Evolutionary conservation across 257 asterid genomes (phyloP), one percentile per base, ranked within the genome.

Genomic region (Salvia rosmarinus): DNA sequence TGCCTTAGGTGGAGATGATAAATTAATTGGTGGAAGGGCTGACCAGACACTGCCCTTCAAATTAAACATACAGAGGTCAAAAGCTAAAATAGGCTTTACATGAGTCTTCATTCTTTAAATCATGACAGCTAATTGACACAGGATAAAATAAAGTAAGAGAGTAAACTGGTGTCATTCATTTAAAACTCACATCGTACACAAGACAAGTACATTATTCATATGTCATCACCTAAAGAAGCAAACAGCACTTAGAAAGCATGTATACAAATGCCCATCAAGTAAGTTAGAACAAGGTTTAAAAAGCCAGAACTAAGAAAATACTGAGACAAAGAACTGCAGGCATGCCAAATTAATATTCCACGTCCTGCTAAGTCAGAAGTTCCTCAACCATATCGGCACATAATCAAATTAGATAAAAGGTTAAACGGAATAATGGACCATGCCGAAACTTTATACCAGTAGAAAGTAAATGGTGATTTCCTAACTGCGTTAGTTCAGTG

Each of bases 21-120:
- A 46, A 39, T 78, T 83, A 61, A 90, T 80, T 43, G 96, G 96
- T 55, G 96, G 99, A 83, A 95, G 92, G 43, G 98, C 88, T 75
- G 99, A 89, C 98, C 92, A 95, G 85, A 89, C 99, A 89, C 99
- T 95, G 98, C 91, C 93, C 88, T 94, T 89, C 88, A 88, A 80
- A 90, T 81, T 73, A 75, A 81, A 71, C 83, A 81, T 54, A 81
- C 67, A 4, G 67, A 75, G 81, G 76, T 75, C n/a, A 70, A 85
- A 79, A 57, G 71, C 68, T 43, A 82, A 79, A 78, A 70, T 60
- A 56, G 60, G 59, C 68, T 80, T 64, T 19, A 42, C 58, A 58
- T 61, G 50, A 56, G 46, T 76, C 73, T 63, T 75, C 42, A 39
- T 25, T 63, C 70, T 64, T 35, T 23, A 70, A 61, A 30, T 64